Evolutionary conservation across 2,329 filamentous ascomycete species (phyloP), one percentile per base, ranked within the genome.

Genomic region (Colletotrichum shisoi): DNA sequence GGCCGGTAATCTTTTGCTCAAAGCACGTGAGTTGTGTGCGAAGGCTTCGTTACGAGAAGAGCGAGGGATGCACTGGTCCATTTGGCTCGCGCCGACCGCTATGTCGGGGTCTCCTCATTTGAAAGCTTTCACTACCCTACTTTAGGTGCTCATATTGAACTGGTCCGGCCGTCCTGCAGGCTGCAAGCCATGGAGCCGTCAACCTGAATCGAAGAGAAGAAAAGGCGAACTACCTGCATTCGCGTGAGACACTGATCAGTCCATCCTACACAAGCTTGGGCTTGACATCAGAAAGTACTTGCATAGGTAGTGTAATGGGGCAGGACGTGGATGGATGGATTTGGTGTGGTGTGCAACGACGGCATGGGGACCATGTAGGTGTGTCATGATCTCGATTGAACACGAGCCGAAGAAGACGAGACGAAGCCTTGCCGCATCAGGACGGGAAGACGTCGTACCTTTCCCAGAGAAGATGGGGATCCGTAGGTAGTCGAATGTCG

Each of bases 241-340:
- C 49, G 61, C 37, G 48, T 24, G 44, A 60, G 65, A 60, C 49
- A 64, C 11, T 45, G 61, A 52, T 65, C 62, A 68, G 56, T 57
- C 61, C 65, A 65, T 65, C 49, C 27, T 39, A 56, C 61, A 46
- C 56, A 60, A 44, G 31, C 39, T 64, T 49, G 57, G 54, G 45
- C 61, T 61, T 68, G 65, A 60, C 61, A 68, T 64, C 65, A 67
- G 66, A 68, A 57, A 67, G 46, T 39, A 62, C 62, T 62, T 45
- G 62, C 62, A 67, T 68, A 57, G 57, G 46, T 48, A 51, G 54
- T 39, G 44, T 67, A 45, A 49, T 49, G 48, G 51, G 61, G 49
- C 48, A 63, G 53, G 42, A 64, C 60, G 65, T 51, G 45, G 34
- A 51, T 59, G 57, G 44, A 54, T 59, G 54, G 37, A 65, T 63